Base-by-base conservation (phyloP, 805 yeast genomes). In the Brettanomyces anomalus region DNA sequence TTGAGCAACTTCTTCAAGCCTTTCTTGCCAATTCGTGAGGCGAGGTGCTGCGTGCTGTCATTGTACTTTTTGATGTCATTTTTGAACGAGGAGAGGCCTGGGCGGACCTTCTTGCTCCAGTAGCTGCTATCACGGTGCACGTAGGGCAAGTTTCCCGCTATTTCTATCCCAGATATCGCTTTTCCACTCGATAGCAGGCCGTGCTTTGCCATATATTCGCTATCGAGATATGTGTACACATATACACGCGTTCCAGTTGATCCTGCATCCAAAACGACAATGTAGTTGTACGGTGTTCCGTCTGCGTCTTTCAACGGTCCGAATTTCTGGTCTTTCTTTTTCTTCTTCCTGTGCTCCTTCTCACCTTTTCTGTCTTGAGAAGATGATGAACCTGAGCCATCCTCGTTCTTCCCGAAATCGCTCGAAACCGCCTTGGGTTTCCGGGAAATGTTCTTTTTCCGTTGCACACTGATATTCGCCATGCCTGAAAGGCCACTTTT, bases 211-310 rank as follows among this genome's bases (percentile, higher is more conserved):
- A 57, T 43, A 30, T 54, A 48, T 31, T 53, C 46, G 0, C 76
- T 67, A 41, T 72, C 70, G 35, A 65, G 55, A 77, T 79, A 81
- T 43, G 71, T 67, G 58, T 79, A 79, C 1, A 79, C 68, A 49
- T 67, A 76, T 0, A 79, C 83, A 16, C 85, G 56, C 0, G 83
- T 72, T 0, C 85, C 85, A 44, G 70, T 76, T 3, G 84, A 77
- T 0, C 86, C 85, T 1, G 84, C 75, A 56, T 79, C 86, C 2
- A 79, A 71, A 4, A 79, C 66, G 3, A 79, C 68, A 3, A 79
- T 71, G 53, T 78, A 79, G 54, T 79, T 78, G 45, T 72, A 75
- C 1, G 82, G 81, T 1, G 71, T 57, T 2, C 72, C 73, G 2
- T 67, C 55, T 3, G 56, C 50, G 41, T 71, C 68, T 24, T 55